Conservation (phyloP, 202 grass and related monocot species). For the Cymbopogon flexuosus region DNA sequence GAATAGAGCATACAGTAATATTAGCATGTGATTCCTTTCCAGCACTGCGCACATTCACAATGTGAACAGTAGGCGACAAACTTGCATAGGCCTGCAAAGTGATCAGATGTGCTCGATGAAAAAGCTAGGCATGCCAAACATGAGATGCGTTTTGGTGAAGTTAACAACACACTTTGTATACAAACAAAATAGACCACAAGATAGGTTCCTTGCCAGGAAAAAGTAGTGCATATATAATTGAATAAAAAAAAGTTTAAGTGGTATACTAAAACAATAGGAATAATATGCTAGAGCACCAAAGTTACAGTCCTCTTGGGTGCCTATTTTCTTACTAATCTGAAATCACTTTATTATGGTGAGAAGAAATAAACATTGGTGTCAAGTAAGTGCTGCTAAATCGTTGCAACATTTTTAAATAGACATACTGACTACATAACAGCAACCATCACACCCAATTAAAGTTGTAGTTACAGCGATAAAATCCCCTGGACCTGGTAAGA, state of each 20-base stretch:
- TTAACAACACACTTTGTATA: not conserved
- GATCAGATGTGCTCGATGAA: constrained; percentile 6
- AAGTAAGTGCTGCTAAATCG: not conserved
- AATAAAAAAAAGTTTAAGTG: not conserved
- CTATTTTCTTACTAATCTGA: not conserved
- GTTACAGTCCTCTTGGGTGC: not conserved
- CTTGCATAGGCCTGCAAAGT: constrained; percentile 76
- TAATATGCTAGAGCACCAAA: not conserved
- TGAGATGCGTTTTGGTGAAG: constrained; percentile 6
- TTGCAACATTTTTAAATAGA: not conserved
- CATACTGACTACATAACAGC: not conserved
- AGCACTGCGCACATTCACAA: constrained; percentile 63
- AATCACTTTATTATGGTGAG: not conserved
- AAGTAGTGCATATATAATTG: not conserved
- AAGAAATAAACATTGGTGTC: not conserved
- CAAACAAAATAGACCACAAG: not conserved
- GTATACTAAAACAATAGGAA: not conserved
- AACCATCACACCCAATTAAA: not conserved
- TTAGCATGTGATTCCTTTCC: constrained; percentile 69
- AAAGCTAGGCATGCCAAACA: constrained; percentile 13
- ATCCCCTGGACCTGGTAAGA: not conserved
- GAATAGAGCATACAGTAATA: constrained; percentile 57
- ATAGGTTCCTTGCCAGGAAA: not conserved
- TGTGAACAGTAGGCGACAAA: constrained; percentile 71
- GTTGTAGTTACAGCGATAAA: not conserved